Base-by-base conservation (phyloP, 2,329 filamentous ascomycete genomes). In the Chaetomium strumarium region DNA sequence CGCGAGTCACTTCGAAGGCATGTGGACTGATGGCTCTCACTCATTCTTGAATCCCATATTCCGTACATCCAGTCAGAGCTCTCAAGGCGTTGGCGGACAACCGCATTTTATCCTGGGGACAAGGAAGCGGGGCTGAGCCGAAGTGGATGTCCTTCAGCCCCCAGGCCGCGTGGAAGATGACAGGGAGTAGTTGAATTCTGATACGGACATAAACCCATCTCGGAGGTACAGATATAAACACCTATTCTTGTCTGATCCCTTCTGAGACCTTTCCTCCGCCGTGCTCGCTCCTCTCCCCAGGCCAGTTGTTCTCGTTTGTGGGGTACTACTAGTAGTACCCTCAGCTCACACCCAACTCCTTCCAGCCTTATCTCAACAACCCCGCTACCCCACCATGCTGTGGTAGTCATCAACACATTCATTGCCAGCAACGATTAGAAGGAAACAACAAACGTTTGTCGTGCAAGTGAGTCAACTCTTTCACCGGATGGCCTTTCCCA, bases 331-430 rank as follows among this genome's bases (percentile, higher is more conserved):
- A n/a, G n/a, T n/a, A n/a, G 47, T 43, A 49, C 46, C 51, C 46
- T n/a, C n/a, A n/a, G n/a, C 41, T 46, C 46, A 38, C 14, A 12
- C 31, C 31, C 31, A n/a, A n/a, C 24, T 24, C 24, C 24, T 24
- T 24, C 34, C 33, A 40, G 13, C 30, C 51, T 49, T 58, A 50
- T 56, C 53, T 38, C 51, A 52, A 51, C 37, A 46, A 46, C 48
- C 45, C 46, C 29, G 34, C 43, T 29, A 51, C 34, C 31, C n/a
- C 45, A 30, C 33, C 33, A 16, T n/a, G n/a, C n/a, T n/a, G n/a
- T n/a, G n/a, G n/a, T 42, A 36, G 3, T 10, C 33, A 34, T 12
- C 29, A 44, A 31, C 17, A 19, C 30, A 36, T 12, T 38, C 19
- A 47, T 41, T 17, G 11, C 31, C 29, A 43, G 17, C 41, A 45